These are phyloP conservation scores for Globisporangium yorkense DNA, from an alignment of 352 stramenopile species.

Conservation along the genomic window DNA sequence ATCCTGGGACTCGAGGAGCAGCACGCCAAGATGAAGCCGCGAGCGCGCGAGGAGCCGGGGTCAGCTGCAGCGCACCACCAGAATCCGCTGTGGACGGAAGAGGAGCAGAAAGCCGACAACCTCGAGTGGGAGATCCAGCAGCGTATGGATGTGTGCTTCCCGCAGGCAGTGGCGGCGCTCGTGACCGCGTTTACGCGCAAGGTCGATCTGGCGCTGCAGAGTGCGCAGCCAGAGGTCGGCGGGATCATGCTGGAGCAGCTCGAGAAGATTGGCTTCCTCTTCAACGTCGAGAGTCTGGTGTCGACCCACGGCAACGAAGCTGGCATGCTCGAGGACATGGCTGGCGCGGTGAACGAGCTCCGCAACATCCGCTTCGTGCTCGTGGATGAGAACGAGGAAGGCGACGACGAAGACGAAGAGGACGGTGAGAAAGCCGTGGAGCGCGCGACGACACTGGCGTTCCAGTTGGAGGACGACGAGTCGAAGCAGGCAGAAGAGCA, in stretches of 20 bases:
- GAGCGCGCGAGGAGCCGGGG: slow-evolving; percentile 40
- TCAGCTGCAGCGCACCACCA: slow-evolving; percentile 46
- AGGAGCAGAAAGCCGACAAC: slow-evolving; percentile 75
- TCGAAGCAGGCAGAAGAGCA: slow-evolving; percentile 35
- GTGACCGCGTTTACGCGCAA: slow-evolving; percentile 82
- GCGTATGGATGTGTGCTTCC: slow-evolving; percentile 83
- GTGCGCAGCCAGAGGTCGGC: slow-evolving; percentile 32
- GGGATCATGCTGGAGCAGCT: slow-evolving; percentile 67
- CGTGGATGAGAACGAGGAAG: slow-evolving; percentile 66
- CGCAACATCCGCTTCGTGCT: slow-evolving; percentile 73
- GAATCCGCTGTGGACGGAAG: slow-evolving; percentile 73
- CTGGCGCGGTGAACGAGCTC: slow-evolving; percentile 76
- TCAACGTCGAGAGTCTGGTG: slow-evolving; percentile 80
- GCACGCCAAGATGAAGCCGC: slow-evolving; percentile 61
- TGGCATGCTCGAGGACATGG: slow-evolving; percentile 87
- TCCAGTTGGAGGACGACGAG: slow-evolving; percentile 70
- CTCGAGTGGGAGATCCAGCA: slow-evolving; percentile 74
- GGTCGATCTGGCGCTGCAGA: slow-evolving; percentile 69
- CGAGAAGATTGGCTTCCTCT: slow-evolving; percentile 76
- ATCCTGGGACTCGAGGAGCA: slow-evolving; percentile 73
- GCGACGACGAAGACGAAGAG: slow-evolving; percentile 33
- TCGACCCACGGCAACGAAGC: slow-evolving; percentile 86
- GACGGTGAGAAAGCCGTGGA: slow-evolving; percentile 21
- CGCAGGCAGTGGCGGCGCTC: slow-evolving; percentile 66
- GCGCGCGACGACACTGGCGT: slow-evolving; percentile 37